Evolutionary conservation across 768 basidiomycete genomes (phyloP), one percentile per base, ranked within the genome.

Genomic region (Tricholoma sp.): DNA sequence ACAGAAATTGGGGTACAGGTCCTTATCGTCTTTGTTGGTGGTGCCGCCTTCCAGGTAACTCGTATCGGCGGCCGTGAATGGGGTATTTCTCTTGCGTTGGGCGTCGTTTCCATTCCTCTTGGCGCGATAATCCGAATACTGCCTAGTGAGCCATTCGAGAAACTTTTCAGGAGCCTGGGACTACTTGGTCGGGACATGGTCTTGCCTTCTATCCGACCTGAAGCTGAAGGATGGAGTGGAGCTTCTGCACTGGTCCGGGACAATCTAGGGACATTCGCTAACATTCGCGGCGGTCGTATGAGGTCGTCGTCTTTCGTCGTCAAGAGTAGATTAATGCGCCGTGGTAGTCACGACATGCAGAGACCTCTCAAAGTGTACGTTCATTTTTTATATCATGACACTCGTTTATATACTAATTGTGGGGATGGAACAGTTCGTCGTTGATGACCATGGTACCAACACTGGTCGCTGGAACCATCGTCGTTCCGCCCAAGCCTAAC

Each of bases 81-180:
- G 97, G 94, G 84, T 53, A 91, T 98, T 61, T 90, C 91, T 0
- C 74, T 99, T 37, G 87, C 92, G 50, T 80, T 98, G 33, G 97
- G 96, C 34, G 59, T 88, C 42, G 82, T 94, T 48, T 88, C 97
- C 9, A 83, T 98, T 45, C 97, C 96, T 4, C 79, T 96, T 63
- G 97, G 93, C 52, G 86, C 77, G 36, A 65, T 94, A 59, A 80
- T 95, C 57, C 91, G 96, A 42, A 71, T 84, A 18, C 69, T 95
- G 29, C 96, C 96, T 48, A 94, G 88, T 64, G 80, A 65, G 33
- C 91, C 92, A 0, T 85, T 94, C 65, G 89, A 91, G 63, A 78
- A 62, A 45, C 41, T 73, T n/a, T 80, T 79, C 70, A 68, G 74
- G 52, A 59, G 64, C 17, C 18, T 83, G 13, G 79, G 80, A 11